These are phyloP conservation scores for Soucietia sequanensis DNA, from an alignment of 805 yeast species.

Conservation along the genomic window DNA sequence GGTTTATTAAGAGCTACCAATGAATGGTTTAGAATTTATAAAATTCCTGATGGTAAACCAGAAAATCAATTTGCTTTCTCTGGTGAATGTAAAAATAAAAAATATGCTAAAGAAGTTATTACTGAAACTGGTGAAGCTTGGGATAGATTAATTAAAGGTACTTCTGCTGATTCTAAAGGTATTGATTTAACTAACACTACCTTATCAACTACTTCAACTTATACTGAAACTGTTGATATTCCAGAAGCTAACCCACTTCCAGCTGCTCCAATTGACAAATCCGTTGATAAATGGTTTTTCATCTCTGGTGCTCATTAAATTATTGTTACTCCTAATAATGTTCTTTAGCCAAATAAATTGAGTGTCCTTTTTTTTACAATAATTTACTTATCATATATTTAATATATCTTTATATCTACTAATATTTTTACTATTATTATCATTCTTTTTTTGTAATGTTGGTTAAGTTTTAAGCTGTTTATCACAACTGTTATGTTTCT, in stretches of 20 bases:
- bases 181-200: slow-evolving; percentile 78
- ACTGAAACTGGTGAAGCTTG: slow-evolving; percentile 68
- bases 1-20: slow-evolving; percentile 67
- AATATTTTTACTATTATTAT: no score
- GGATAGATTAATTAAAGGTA: slow-evolving; percentile 54
- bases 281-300: slow-evolving; percentile 98
- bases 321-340: no score
- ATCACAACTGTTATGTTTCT: no score
- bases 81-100: slow-evolving; percentile 60
- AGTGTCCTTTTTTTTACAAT: no score
- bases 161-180: slow-evolving; percentile 43
- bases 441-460: no score
- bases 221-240: slow-evolving; percentile 45
- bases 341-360: no score
- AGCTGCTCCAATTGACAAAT: slow-evolving; percentile 94
- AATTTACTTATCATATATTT: no score
- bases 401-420: no score
- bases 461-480: no score
- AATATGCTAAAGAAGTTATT: slow-evolving; percentile 58
- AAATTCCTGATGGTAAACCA: slow-evolving; percentile 79
- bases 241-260: slow-evolving; percentile 73
- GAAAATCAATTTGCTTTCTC: slow-evolving; percentile 71
- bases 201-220: slow-evolving; percentile 54
- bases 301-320: slow-evolving; percentile 72
- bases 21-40: slow-evolving; percentile 82